Evolutionary conservation across 208 protist species (phyloP).

Genomic region (Vickermania ingenoplastis): DNA sequence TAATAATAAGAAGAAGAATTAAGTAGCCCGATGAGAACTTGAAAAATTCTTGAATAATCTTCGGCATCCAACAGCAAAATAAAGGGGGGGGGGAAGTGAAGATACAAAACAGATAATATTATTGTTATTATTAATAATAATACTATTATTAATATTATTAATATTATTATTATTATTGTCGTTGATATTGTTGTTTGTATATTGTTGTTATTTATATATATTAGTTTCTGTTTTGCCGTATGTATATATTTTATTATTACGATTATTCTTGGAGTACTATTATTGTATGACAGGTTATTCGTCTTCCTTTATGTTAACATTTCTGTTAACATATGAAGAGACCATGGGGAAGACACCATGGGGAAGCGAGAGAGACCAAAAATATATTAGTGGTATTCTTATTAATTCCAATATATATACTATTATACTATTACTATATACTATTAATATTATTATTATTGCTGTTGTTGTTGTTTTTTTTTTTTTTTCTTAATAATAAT

Average conservation of each 20-base stretch:
- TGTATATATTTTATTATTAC: too few species aligned
- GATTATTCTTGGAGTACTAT: neutral
- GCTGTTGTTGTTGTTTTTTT: neutral
- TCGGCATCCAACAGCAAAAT: too few species aligned
- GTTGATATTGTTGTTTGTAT: neutral
- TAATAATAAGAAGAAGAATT: neutral
- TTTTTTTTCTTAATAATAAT: neutral
- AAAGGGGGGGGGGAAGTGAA: too few species aligned
- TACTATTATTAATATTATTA: constrained; percentile 1
- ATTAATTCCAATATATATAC: constrained; percentile 1
- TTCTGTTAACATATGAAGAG: too few species aligned
- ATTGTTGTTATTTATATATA: neutral
- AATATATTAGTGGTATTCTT: neutral
- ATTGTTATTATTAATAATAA: constrained; percentile 1
- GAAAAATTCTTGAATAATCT: neutral
- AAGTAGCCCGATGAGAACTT: neutral
- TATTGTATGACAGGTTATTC: neutral
- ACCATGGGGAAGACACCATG: too few species aligned
- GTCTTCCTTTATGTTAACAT: neutral
- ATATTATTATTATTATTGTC: constrained; percentile 1
- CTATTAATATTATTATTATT: neutral
- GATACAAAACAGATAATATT: too few species aligned
- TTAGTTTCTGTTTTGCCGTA: too few species aligned
- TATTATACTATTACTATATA: neutral
- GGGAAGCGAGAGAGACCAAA: too few species aligned